Evolutionary conservation across 2,329 filamentous ascomycete genomes (phyloP).

Genomic region (Aspergillus sojae): DNA sequence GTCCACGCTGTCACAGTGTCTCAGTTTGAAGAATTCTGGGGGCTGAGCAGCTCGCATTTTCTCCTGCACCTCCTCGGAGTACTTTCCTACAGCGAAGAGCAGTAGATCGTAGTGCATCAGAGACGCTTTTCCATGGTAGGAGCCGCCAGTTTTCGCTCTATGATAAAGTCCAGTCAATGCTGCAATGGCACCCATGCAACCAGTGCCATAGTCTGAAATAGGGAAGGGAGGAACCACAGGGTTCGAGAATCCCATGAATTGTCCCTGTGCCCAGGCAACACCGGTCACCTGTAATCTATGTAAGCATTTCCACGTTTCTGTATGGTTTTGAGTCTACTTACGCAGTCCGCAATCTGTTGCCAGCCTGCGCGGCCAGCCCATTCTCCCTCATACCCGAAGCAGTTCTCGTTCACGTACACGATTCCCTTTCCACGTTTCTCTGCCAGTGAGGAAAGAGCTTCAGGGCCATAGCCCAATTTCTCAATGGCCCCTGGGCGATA

Average conservation of each 20-base stretch:
- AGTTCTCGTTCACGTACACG: slow-evolving; percentile 71
- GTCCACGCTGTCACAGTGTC: slow-evolving; percentile 66
- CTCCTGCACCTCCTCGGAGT: slow-evolving; percentile 57
- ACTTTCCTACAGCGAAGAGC: slow-evolving; percentile 62
- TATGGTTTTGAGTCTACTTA: slow-evolving; percentile 36
- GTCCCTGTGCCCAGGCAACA: slow-evolving; percentile 45
- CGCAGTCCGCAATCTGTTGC: slow-evolving; percentile 72
- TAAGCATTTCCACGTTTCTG: not conserved
- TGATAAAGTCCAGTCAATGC: slow-evolving; percentile 66
- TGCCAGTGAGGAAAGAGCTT: slow-evolving; percentile 57
- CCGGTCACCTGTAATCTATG: slow-evolving; percentile 42
- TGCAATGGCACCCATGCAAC: slow-evolving; percentile 70
- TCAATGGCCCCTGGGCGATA: slow-evolving; percentile 69
- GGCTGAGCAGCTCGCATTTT: slow-evolving; percentile 54
- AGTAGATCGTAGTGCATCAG: slow-evolving; percentile 70
- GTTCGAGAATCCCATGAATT: slow-evolving; percentile 43
- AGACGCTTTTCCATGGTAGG: slow-evolving; percentile 66
- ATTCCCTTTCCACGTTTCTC: slow-evolving; percentile 62
- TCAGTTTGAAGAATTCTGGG: slow-evolving; percentile 57
- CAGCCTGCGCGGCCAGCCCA: slow-evolving; percentile 68
- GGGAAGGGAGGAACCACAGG: slow-evolving; percentile 53
- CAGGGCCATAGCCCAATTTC: slow-evolving; percentile 64
- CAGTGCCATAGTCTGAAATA: slow-evolving; percentile 68
- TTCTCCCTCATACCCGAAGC: slow-evolving; percentile 66
- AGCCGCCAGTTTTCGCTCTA: slow-evolving; percentile 65